Evolutionary conservation across 2,329 filamentous ascomycete genomes (phyloP).

Genomic region (Parastagonospora avenae): DNA sequence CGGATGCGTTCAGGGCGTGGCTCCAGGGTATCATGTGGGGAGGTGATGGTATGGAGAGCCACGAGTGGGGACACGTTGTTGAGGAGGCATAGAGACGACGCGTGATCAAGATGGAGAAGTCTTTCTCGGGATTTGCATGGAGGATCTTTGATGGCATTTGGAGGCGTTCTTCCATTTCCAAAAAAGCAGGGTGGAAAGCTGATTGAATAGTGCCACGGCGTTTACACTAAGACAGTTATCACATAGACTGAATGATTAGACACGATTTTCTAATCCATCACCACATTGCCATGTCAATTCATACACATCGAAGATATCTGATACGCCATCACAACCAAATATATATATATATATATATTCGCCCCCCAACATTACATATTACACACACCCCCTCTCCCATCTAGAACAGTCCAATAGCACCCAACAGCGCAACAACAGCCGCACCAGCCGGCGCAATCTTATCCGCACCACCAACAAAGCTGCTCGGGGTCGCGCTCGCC

Average conservation of each 20-base stretch:
- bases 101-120: too few relatives aligned
- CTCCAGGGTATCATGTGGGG: constrained; percentile 58
- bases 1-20: constrained; percentile 52
- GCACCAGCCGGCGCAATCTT: constrained; percentile 22
- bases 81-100: constrained; percentile 41
- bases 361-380: background rate
- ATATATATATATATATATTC: background rate
- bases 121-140: too few relatives aligned
- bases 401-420: constrained; percentile 24
- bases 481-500: constrained; percentile 5
- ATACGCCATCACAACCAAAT: too few relatives aligned
- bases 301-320: too few relatives aligned
- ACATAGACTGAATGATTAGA: too few relatives aligned
- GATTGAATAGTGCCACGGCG: too few relatives aligned
- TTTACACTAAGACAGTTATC: too few relatives aligned
- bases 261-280: too few relatives aligned
- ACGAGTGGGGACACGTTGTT: constrained; percentile 55
- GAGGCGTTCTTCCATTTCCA: too few relatives aligned
- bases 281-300: too few relatives aligned
- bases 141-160: too few relatives aligned
- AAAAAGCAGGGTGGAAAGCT: too few relatives aligned
- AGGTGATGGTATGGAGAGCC: constrained; percentile 46
- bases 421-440: constrained; percentile 29
- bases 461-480: constrained; percentile 3
- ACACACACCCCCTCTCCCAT: background rate